Base-by-base conservation (phyloP, 805 yeast species). In the Schwanniomyces pseudopolymorphus region DNA sequence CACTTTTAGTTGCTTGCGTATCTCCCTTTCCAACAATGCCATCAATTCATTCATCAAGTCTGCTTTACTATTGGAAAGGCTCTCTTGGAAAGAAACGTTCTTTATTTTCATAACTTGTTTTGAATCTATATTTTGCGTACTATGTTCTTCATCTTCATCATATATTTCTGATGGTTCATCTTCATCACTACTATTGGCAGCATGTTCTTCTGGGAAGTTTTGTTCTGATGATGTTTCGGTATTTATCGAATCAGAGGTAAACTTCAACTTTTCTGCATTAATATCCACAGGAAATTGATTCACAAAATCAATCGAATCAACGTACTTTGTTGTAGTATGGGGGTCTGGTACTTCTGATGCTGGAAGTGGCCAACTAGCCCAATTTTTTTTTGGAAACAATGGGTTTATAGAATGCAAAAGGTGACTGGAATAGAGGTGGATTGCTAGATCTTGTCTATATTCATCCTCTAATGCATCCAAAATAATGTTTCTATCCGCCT, bases 321-420 rank as follows among this genome's bases (percentile, higher is more conserved):
- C 60, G 47, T 67, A 70, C 21, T 45, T 47, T 6, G 50, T 51
- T 7, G 56, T 39, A 3, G 56, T 51, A 3, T 48, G 47, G 0
- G 79, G 80, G 17, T 64, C 68, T 0, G 79, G 79, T 0, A 73
- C 72, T 4, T 52, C 47, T 1, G 56, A 53, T 2, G 39, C 8
- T 0, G 65, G 56, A 33, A 74, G 58, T 1, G 92, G 92, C 92
- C 92, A 86, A 3, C 73, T 57, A 0, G 79, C 58, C 84, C 87
- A 84, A 43, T 58, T 45, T 39, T 53, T 39, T 43, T 50, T 42
- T 39, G 77, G 77, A 65, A 70, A 69, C 49, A 45, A 31, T 43
- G 61, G 69, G 61, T 64, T 64, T 42, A 64, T 64, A 39, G 56
- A 63, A 46, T 66, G 77, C 44, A 74, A 60, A 24, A 87, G 65